Conservation (phyloP, 1,284 basidiomycete genomes). For the Porodaedalea pini region DNA sequence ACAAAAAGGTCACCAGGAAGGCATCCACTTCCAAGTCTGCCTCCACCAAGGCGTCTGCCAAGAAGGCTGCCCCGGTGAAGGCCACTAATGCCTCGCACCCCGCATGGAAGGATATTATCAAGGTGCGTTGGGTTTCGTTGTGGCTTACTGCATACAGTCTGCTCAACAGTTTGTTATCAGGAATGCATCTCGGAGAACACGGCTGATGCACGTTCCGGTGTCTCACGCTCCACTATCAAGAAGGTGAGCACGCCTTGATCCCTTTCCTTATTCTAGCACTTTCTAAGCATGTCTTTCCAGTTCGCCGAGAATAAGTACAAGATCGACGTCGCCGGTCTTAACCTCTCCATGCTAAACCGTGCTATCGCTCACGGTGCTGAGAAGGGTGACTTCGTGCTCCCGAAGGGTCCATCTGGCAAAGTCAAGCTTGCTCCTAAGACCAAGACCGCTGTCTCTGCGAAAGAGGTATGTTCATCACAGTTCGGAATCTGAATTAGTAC, state of each 20-base stretch:
- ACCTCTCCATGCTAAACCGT: slow-evolving; percentile 64
- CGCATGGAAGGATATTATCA: slow-evolving; percentile 62
- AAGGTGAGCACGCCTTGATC: slow-evolving; percentile 43
- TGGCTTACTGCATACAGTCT: slow-evolving; percentile 19
- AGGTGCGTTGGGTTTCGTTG: slow-evolving; percentile 33
- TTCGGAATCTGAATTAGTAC: slow-evolving; percentile 30
- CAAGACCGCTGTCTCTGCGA: slow-evolving; percentile 42
- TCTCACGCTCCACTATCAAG: slow-evolving; percentile 77
- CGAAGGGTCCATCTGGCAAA: slow-evolving; percentile 73
- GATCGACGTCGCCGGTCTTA: slow-evolving; percentile 53
- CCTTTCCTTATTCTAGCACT: background rate
- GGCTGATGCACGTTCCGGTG: slow-evolving; percentile 65
- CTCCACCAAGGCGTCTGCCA: slow-evolving; percentile 30
- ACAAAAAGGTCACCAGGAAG: slow-evolving; percentile 44
- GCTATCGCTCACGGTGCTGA: slow-evolving; percentile 69
- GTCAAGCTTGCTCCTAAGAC: slow-evolving; percentile 62
- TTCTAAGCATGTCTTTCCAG: slow-evolving; percentile 34
- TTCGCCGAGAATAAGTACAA: slow-evolving; percentile 73
- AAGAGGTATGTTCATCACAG: slow-evolving; percentile 57
- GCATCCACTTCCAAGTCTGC: slow-evolving; percentile 36
- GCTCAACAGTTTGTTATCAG: slow-evolving; percentile 31
- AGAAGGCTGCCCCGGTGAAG: slow-evolving; percentile 21
- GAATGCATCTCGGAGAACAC: slow-evolving; percentile 69
- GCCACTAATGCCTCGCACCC: slow-evolving; percentile 36
- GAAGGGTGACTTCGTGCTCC: slow-evolving; percentile 61